A percentile compares a stretch with the other conserved stretches of the same genome.
phyloP scores from a whole-genome alignment of 2,329 filamentous ascomycete genomes.

The Beauveria sp. region DNA sequence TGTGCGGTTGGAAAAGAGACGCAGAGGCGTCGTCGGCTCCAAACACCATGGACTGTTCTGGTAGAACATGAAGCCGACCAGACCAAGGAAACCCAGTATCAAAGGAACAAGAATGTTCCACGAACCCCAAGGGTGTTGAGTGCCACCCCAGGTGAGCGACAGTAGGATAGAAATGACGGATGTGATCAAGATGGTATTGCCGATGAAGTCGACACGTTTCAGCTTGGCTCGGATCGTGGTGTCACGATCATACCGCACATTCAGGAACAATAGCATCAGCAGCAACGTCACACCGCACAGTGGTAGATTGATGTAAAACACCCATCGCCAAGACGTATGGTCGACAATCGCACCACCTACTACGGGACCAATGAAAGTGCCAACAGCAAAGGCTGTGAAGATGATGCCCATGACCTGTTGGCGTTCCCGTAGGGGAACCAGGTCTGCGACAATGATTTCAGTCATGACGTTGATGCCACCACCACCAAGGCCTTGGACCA shows the following conservation, averaged over 20 bases:
- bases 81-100: conserved; percentile 29
- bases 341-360: conserved; percentile 18
- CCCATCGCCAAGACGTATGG: conserved; percentile 28
- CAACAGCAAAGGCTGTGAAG: conserved; percentile 23
- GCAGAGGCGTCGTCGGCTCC: conserved; percentile 29
- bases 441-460: conserved; percentile 27
- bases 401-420: conserved; percentile 26
- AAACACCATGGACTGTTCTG: conserved; percentile 18
- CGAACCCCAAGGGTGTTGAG: conserved; percentile 3
- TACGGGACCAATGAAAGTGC: conserved; percentile 22
- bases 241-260: conserved; percentile 14
- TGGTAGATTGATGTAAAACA: conserved; percentile 10
- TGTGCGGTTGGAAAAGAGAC: conserved; percentile 4
- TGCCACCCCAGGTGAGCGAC: conserved; percentile 14
- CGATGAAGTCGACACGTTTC: conserved; percentile 29
- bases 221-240: conserved; percentile 12
- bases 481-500: conserved; percentile 31
- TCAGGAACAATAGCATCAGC: conserved; percentile 18
- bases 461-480: conserved; percentile 19
- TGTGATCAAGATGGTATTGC: conserved; percentile 31
- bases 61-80: conserved; percentile 25
- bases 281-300: too few species aligned
- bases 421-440: conserved; percentile 38
- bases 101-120: conserved; percentile 22
- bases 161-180: conserved; percentile 20